phyloP scores from a whole-genome alignment of 495 filamentous ascomycete species.

The Penicillium silybi region DNA sequence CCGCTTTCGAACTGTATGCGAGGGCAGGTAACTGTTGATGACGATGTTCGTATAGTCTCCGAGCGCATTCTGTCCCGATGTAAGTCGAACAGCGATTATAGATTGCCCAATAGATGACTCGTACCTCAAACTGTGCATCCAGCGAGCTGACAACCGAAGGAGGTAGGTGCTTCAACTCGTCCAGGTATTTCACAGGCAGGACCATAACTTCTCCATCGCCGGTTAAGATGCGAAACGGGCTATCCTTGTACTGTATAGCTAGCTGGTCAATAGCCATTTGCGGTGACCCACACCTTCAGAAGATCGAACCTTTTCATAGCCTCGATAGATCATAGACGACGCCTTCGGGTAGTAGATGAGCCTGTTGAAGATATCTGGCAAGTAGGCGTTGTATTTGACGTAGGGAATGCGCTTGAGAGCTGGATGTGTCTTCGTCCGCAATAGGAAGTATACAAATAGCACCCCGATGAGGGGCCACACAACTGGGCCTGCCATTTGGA shows the following conservation, averaged over 20 bases:
- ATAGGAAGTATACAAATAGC: constrained; percentile 6
- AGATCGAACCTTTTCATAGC: constrained; percentile 24
- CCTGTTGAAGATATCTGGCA: constrained; percentile 29
- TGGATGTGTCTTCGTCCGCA: constrained; percentile 3
- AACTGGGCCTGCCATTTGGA: constrained; percentile 1
- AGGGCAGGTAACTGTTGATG: constrained; percentile 21
- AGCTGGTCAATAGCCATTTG: not conserved
- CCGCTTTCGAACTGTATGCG: constrained; percentile 21
- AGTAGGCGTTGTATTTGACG: constrained; percentile 16
- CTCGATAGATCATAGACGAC: constrained; percentile 18
- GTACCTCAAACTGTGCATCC: constrained; percentile 28
- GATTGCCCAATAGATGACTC: not conserved
- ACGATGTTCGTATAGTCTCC: constrained; percentile 31
- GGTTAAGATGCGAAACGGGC: constrained; percentile 30
- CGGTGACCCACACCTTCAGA: not conserved
- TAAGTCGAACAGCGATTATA: not conserved
- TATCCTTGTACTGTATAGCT: constrained; percentile 22
- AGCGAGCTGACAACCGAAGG: constrained; percentile 22
- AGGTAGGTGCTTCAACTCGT: constrained; percentile 21
- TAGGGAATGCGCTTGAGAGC: constrained; percentile 23
- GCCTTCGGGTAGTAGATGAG: constrained; percentile 23
- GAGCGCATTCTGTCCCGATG: constrained; percentile 21
- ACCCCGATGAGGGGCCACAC: constrained; percentile 13
- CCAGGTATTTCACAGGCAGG: constrained; percentile 26
- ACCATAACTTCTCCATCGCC: constrained; percentile 33